A percentile compares a stretch with the other conserved stretches of the same genome.
phyloP scores from a whole-genome alignment of 2,329 filamentous ascomycete genomes.

The Epichloe baconii region DNA sequence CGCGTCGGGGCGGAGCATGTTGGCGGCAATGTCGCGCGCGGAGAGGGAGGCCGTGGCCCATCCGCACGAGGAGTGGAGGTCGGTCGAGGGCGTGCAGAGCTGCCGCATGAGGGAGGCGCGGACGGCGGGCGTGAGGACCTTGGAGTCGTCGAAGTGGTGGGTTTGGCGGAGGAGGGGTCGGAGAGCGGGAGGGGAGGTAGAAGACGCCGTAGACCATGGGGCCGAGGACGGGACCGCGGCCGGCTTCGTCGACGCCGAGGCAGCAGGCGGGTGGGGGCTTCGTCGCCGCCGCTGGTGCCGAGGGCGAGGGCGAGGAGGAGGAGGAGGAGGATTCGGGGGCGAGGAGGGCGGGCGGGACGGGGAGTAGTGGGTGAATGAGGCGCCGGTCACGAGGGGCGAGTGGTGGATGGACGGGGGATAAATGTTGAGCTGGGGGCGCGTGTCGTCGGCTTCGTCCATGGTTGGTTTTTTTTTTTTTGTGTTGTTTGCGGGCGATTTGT shows the following conservation, averaged over 20 bases:
- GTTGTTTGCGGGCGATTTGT: no score
- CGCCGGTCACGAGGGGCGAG: slow-evolving; percentile 44
- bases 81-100: slow-evolving; percentile 51
- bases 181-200: slow-evolving; percentile 58
- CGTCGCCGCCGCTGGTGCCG: neutral
- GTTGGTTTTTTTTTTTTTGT: neutral
- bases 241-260: slow-evolving; percentile 87
- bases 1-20: slow-evolving; percentile 55
- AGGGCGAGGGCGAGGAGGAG: slow-evolving; percentile 19
- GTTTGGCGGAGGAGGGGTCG: slow-evolving; percentile 59
- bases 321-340: slow-evolving; percentile 18
- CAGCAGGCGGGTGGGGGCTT: slow-evolving; percentile 39
- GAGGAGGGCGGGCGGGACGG: slow-evolving; percentile 49
- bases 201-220: slow-evolving; percentile 61
- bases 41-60: slow-evolving; percentile 81
- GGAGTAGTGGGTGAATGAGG: slow-evolving; percentile 61
- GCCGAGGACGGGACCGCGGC: slow-evolving; percentile 83
- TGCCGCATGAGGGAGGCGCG: slow-evolving; percentile 57
- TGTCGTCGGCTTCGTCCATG: slow-evolving; percentile 6
- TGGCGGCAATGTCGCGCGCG: slow-evolving; percentile 66
- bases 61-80: slow-evolving; percentile 47
- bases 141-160: slow-evolving; percentile 90
- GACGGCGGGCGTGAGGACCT: slow-evolving; percentile 71
- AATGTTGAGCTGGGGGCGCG: slow-evolving; percentile 24
- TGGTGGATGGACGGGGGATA: slow-evolving; percentile 54